These are phyloP conservation scores for Leishmania aethiopica DNA, from an alignment of 208 protist genomes.

Conservation along the genomic window DNA sequence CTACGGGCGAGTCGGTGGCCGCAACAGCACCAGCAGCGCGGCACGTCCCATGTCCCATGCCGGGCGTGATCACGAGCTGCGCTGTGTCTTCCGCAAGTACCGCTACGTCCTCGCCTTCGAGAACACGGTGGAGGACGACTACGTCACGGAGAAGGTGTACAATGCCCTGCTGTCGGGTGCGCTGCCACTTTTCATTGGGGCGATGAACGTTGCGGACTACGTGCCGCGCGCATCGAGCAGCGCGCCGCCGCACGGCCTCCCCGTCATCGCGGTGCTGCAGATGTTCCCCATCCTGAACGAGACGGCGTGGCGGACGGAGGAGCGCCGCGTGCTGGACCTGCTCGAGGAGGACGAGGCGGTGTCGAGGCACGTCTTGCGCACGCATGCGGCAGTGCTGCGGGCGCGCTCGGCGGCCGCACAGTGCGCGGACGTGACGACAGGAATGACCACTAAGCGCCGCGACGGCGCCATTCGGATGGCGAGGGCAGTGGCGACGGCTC, in stretches of 20 bases:
- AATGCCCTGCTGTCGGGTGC: conserved; percentile 48
- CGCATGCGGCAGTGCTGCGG: conserved; percentile 11
- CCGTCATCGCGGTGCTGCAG: conserved; percentile 17
- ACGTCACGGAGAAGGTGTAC: conserved; percentile 80
- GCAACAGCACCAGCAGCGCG: neutral
- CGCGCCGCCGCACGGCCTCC: neutral
- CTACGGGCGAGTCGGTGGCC: neutral
- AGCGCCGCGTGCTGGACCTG: neutral
- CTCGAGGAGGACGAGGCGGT: conserved; percentile 11
- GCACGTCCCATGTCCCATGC: conserved; percentile 2
- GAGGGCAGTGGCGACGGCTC: neutral
- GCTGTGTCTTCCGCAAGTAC: conserved; percentile 47
- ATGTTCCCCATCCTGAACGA: conserved; percentile 26
- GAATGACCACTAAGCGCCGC: too few species aligned
- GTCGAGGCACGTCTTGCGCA: neutral
- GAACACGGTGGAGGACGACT: conserved; percentile 56
- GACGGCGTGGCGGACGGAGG: conserved; percentile 18
- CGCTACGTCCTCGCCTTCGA: conserved; percentile 47
- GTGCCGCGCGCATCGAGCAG: conserved; percentile 16
- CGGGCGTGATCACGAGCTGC: conserved; percentile 11
- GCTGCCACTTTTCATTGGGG: conserved; percentile 55
- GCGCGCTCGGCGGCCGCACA: neutral
- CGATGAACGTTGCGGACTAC: conserved; percentile 48
- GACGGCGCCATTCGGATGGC: neutral
- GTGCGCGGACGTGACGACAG: neutral